Evolutionary conservation across 306 rosid species (phyloP).

Genomic region (Trifolium subterraneum): DNA sequence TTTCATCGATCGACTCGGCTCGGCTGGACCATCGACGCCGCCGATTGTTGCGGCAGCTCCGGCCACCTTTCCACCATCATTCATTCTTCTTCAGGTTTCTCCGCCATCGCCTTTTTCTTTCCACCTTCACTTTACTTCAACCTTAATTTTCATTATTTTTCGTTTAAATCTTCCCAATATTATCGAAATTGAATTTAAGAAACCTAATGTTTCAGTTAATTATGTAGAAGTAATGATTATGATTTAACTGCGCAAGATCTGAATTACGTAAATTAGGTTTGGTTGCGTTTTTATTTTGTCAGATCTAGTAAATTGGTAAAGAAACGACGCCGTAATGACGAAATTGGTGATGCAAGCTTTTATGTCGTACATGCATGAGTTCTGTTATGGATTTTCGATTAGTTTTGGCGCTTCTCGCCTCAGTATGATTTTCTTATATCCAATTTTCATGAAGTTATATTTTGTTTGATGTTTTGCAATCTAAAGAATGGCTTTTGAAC

Average conservation of each 20-base stretch:
- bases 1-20: conserved; percentile 39
- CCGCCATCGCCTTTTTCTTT: neutral
- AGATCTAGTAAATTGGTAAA: conserved; percentile 43
- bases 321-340: conserved; percentile 30
- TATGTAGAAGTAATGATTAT: neutral
- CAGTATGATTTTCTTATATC: neutral
- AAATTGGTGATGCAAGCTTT: conserved; percentile 18
- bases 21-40: conserved; percentile 39
- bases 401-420: neutral
- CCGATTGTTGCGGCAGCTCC: conserved; percentile 41
- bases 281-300: conserved; percentile 12
- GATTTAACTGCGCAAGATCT: conserved; percentile 45
- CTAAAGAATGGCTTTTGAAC: conserved; percentile 23
- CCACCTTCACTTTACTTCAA: neutral
- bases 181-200: neutral
- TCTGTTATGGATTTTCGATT: neutral
- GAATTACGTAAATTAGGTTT: conserved; percentile 19
- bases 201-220: conserved; percentile 16
- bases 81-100: conserved; percentile 40
- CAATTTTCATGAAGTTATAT: conserved; percentile 12
- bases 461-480: conserved; percentile 11
- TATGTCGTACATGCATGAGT: neutral
- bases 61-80: conserved; percentile 40
- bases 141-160: neutral
- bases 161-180: neutral